Evolutionary conservation across 345 rosid species (phyloP), one percentile per base, ranked within the genome.

Genomic region (Ceriops zippeliana): DNA sequence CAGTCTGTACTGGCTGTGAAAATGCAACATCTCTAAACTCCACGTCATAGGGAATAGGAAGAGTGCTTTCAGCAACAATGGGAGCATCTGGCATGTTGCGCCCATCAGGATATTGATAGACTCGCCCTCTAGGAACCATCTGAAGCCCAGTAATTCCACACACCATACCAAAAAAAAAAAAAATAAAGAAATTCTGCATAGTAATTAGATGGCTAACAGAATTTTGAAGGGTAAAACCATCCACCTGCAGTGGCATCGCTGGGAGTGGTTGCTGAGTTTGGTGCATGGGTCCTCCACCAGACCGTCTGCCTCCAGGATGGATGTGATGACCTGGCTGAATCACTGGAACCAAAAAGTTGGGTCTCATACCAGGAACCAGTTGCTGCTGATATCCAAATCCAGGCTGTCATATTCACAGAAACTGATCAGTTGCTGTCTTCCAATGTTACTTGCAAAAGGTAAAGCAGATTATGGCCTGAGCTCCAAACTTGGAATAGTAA

Each of bases 311-410:
- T 7, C 60, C 67, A 24, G 73, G 73, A 22, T 65, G 73, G 21
- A 46, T 62, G 60, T 70, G 62, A 68, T 70, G 68, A 32, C 74
- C 53, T 30, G 53, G 74, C 16, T 61, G 73, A 35, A 70, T 61
- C 68, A 53, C 62, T 20, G 74, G 74, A 58, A 70, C 52, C 62
- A 60, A 62, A 63, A 49, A 62, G 30, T 63, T 62, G 52, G 61
- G 74, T 58, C 74, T 62, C 67, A 70, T 70, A 5, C 74, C 68
- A 70, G 67, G 67, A 34, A 62, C 67, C 27, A 62, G 61, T 27
- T 70, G 74, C 61, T 52, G 74, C 61, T 70, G 74, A 34, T 62
- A 70, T 17, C 74, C 67, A 52, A 62, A 62, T 26, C 74, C 66
- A 70, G 68, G 61, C 74, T 70, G 59, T 20, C 58, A 26, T 13